phyloP scores from a whole-genome alignment of 495 filamentous ascomycete species.

The Podospora anserina region DNA sequence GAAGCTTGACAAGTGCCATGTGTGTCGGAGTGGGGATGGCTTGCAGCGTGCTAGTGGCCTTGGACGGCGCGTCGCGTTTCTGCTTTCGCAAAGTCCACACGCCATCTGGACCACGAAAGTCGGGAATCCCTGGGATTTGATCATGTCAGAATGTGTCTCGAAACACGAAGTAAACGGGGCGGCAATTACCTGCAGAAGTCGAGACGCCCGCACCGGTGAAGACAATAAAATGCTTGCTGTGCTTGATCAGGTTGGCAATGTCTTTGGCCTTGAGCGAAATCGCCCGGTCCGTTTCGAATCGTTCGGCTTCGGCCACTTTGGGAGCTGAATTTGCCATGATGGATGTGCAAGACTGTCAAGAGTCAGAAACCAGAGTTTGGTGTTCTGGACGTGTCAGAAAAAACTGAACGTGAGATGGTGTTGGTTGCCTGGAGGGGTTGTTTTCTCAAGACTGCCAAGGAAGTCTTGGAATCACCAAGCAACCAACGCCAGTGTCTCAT shows the following conservation, averaged over 20 bases:
- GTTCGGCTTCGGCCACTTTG: constrained; percentile 26
- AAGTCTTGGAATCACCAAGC: neutral
- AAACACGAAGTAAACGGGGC: neutral
- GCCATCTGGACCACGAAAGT: constrained; percentile 47
- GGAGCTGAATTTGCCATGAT: constrained; percentile 7
- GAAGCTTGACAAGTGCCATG: constrained; percentile 49
- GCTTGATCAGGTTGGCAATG: constrained; percentile 37
- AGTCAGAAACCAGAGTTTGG: neutral
- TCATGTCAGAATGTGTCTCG: neutral
- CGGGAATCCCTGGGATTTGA: constrained; percentile 32
- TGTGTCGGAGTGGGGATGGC: constrained; percentile 46
- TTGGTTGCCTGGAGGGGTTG: neutral
- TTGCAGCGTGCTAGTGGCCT: constrained; percentile 36
- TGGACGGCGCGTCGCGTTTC: constrained; percentile 29
- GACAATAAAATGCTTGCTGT: constrained; percentile 46
- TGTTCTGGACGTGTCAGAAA: neutral
- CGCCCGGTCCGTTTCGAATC: constrained; percentile 29
- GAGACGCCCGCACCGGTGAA: constrained; percentile 49
- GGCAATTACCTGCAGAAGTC: constrained; percentile 39
- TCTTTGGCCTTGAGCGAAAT: constrained; percentile 37
- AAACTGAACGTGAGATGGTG: neutral
- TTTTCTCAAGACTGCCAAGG: neutral
- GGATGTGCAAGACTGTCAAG: neutral
- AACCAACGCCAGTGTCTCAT: neutral
- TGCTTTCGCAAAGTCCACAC: constrained; percentile 44